Base-by-base conservation (phyloP, 2,329 filamentous ascomycete genomes). In the Beauveria sp. region DNA sequence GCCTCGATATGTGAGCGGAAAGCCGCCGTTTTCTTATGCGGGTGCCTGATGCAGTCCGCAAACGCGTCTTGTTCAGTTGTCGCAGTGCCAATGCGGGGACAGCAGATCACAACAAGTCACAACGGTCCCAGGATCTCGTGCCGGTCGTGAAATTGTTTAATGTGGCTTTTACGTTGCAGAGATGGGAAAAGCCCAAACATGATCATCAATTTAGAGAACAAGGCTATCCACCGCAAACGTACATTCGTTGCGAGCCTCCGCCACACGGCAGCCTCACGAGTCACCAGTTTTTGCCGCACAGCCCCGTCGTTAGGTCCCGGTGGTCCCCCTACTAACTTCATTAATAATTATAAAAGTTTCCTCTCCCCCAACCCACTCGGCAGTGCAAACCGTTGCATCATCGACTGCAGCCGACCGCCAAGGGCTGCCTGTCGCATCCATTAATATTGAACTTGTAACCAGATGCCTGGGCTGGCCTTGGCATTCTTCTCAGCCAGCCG, bases 371-470 rank as follows among this genome's bases (percentile, higher is more conserved):
- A 14, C 55, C 55, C 55, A 49, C 55, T 26, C 55, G 55, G 55
- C 55, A 50, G 45, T 58, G 55, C 55, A 50, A n/a, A 47, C 20
- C 14, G 22, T 40, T 43, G 55, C 55, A 58, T 49, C 55, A 58
- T 58, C 55, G 55, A 58, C 20, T 28, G 18, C 24, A 30, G 18
- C 46, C 22, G 22, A 26, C 18, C 34, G 22, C 26, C 26, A 8
- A 8, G 18, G 24, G 47, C 26, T 50, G 38, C 24, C 26, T 34
- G 10, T 30, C 18, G 45, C 20, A 38, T 58, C 30, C 30, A 40
- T 58, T 40, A 20, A 18, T 26, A 26, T 7, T 47, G 10, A 22
- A 40, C 16, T n/a, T 40, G 18, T 8, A 28, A 34, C 9, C 2
- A 49, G 28, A 20, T 24, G 20, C 43, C 20, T 43, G 45, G 52